Evolutionary conservation across 257 asterid genomes (phyloP), one percentile per base, ranked within the genome.

Genomic region (Penstemon eatonii): DNA sequence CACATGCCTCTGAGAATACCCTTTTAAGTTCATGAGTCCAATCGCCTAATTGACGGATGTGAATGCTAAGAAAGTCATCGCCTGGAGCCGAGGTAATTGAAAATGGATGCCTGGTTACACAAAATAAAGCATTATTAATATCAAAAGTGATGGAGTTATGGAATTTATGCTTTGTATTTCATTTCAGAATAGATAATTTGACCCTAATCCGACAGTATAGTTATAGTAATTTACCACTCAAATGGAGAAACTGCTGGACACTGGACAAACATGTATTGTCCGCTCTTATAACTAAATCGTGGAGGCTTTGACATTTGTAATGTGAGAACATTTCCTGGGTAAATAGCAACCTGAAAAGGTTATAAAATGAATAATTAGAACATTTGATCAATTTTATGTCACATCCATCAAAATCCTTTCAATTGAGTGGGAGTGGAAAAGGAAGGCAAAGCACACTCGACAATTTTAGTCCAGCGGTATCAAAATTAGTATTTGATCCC

Each of bases 241-340:
- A 92, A 85, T 78, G 97, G 97, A 66, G 98, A 92, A 76, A 92
- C 95, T 5, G 87, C 84, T n/a, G 98, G 96, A 69, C 98, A 92
- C 72, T 92, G 96, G 72, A 90, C 97, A 70, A 92, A 92, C 91
- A 92, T 88, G 86, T 92, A 90, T 67, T 92, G 98, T 63, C 98
- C 98, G 71, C 98, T 92, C 87, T 81, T 90, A 60, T 89, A 84
- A 69, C 71, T 83, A 40, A 83, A 92, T 47, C 83, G 93, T 3
- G 87, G 78, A 79, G 98, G 98, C 81, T 90, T 92, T n/a, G 98
- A 87, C 98, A 92, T 92, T 67, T 92, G 96, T 52, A 92, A 52
- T 7, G 96, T 78, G 37, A 92, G 85, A 11, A 92, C 98, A 79
- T 86, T 92, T 80, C 97, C 98, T 0, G 96, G 93, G 76, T 90